Evolutionary conservation across 2,329 filamentous ascomycete genomes (phyloP).

Genomic region (Aureobasidium musti): DNA sequence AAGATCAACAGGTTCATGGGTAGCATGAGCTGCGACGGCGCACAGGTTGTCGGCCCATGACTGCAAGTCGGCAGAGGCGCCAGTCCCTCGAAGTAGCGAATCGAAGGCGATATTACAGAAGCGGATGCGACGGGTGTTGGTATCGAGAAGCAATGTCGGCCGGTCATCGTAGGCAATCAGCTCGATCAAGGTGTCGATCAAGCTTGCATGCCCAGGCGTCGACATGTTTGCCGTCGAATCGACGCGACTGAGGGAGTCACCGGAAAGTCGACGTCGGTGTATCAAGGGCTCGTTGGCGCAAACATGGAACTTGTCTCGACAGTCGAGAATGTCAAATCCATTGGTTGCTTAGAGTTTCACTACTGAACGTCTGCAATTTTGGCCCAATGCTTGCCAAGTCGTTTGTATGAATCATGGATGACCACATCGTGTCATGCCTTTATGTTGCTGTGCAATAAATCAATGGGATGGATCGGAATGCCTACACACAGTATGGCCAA

Average conservation of each 20-base stretch:
- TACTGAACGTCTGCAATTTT: background rate
- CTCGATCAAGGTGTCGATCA: slow-evolving; percentile 12
- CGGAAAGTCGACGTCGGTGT: background rate
- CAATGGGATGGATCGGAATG: too few relatives aligned
- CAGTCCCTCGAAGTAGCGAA: background rate
- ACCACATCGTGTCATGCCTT: too few relatives aligned
- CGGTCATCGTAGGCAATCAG: slow-evolving; percentile 23
- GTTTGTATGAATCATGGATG: background rate
- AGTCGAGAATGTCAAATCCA: background rate
- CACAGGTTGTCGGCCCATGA: background rate
- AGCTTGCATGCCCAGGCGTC: background rate
- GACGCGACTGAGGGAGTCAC: background rate
- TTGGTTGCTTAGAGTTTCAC: background rate
- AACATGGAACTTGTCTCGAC: background rate
- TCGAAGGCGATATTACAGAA: slow-evolving; percentile 23
- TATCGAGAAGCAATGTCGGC: slow-evolving; percentile 21
- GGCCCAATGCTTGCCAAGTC: background rate
- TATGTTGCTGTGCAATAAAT: too few relatives aligned
- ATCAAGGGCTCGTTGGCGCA: background rate
- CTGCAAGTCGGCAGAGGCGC: background rate
- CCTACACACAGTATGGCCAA: too few relatives aligned
- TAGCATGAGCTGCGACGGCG: background rate
- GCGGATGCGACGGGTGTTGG: background rate
- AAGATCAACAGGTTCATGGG: background rate
- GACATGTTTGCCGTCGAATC: background rate